Evolutionary conservation across 441 rosid species (phyloP), one percentile per base, ranked within the genome.

Genomic region (Metrosideros polymorpha): DNA sequence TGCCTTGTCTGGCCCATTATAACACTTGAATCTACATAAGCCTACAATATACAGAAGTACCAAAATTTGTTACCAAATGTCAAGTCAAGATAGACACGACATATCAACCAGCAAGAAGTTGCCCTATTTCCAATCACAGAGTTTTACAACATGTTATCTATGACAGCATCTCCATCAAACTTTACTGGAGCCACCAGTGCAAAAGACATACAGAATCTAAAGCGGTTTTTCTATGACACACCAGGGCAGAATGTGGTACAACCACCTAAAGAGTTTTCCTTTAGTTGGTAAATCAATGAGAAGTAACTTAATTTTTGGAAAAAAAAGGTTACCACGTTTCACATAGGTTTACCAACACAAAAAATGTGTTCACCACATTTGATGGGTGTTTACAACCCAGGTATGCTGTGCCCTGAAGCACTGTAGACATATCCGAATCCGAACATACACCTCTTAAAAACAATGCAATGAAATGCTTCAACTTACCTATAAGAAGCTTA

Each of bases 1-100:
- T 87, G 92, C 57, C 96, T 97, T 27, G 99, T 98, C 92, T 95
- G 99, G 52, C 99, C 99, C 95, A 98, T 93, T 66, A 95, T 98
- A 85, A 98, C 99, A 89, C 99, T 92, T 27, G 99, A 96, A 89
- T 98, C 99, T 9, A 98, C 98, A 86, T 98, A 96, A 87, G 99
- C 99, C 99, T 98, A 93, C 88, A 89, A 82, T 30, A 9, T 61
- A 27, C 45, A 42, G 14, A 54, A 30, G 56, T 22, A 52, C 19
- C 57, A 63, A 18, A 55, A 47, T 39, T 30, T 39, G 84, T 75
- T 63, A 59, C 32, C 63, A 79, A 49, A 83, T 32, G 71, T 45
- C 54, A 84, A 50, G 56, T 87, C 77, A 83, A 17, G 30, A 39
- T 19, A 56, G 47, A 47, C 39, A 59, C 27, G 6, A 30, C 9